Evolutionary conservation across 768 basidiomycete genomes (phyloP), one percentile per base, ranked within the genome.

Genomic region (Boletus patriciae): DNA sequence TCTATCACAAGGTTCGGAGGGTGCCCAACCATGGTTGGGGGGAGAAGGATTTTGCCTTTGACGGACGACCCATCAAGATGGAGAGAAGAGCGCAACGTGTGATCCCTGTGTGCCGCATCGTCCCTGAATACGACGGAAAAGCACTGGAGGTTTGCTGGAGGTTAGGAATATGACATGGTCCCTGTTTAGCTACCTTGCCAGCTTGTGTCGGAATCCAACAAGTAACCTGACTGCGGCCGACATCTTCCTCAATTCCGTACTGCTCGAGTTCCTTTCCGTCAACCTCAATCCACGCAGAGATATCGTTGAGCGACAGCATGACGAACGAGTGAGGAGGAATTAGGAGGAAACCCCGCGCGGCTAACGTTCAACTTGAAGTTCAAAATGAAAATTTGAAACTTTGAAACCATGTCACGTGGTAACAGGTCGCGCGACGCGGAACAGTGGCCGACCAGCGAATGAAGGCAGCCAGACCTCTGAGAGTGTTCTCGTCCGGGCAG

Each of bases 161-260:
- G 59, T 56, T n/a, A 60, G 55, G 25, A 34, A 25, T 25, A 27
- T 23, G 44, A 15, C 2, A 21, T 29, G 6, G 34, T 33, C 19
- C 3, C 46, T 12, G n/a, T 25, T 54, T 18, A 16, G 34, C 29
- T 29, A 63, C 71, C 67, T 73, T 67, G 63, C 41, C 51, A 4
- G 41, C 50, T 29, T 73, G 70, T 36, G 67, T 54, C 2, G 70
- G 48, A 19, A 66, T 67, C 71, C 70, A 71, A 43, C 70, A 73
- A 46, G 68, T 61, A 3, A 71, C 69, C 38, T 19, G 54, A 27
- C 55, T 62, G 13, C 45, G 53, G 9, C 40, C 55, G 3, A 13
- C 38, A 50, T 55, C 43, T 19, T 62, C 59, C 34, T 71, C 63
- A 19, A 73, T 46, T 3, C 62, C 56, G 27, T 71, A 66, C 43